A percentile compares a stretch with the other conserved stretches of the same genome.
phyloP scores from a whole-genome alignment of 495 filamentous ascomycete species.

The Xylaria acuta region DNA sequence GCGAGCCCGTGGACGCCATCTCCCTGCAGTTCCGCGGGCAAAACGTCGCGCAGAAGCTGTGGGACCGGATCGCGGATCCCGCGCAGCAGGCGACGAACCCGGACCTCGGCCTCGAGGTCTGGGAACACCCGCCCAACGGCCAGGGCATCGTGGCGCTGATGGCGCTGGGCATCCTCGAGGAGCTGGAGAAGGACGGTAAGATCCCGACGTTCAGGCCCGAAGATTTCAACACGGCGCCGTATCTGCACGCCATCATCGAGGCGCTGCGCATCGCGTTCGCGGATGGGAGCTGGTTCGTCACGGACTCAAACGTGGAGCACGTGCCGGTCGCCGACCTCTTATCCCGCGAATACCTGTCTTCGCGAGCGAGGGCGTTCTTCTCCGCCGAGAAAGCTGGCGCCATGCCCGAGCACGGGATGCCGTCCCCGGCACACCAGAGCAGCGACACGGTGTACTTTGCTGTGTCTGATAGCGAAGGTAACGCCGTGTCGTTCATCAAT shows the following conservation, averaged over 20 bases:
- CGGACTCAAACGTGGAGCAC: constrained; percentile 73
- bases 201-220: constrained; percentile 69
- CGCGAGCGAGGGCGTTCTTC: constrained; percentile 48
- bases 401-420: constrained; percentile 58
- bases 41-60: constrained; percentile 54
- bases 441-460: constrained; percentile 95
- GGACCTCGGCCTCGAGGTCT: constrained; percentile 69
- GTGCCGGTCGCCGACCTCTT: constrained; percentile 72
- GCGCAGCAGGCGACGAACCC: constrained; percentile 16
- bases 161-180: constrained; percentile 87
- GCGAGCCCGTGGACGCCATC: constrained; percentile 81
- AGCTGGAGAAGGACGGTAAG: constrained; percentile 73
- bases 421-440: constrained; percentile 62
- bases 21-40: constrained; percentile 78
- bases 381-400: constrained; percentile 34
- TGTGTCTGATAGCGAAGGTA: constrained; percentile 78
- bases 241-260: constrained; percentile 92
- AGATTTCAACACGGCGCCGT: constrained; percentile 79
- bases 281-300: constrained; percentile 87
- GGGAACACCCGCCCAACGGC: constrained; percentile 98
- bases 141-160: constrained; percentile 96
- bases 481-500: constrained; percentile 96
- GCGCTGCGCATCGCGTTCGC: constrained; percentile 90
- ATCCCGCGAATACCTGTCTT: constrained; percentile 51
- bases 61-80: constrained; percentile 48